Base-by-base conservation (phyloP, 2,329 filamentous ascomycete genomes). In the Penicillium brasilianum region DNA sequence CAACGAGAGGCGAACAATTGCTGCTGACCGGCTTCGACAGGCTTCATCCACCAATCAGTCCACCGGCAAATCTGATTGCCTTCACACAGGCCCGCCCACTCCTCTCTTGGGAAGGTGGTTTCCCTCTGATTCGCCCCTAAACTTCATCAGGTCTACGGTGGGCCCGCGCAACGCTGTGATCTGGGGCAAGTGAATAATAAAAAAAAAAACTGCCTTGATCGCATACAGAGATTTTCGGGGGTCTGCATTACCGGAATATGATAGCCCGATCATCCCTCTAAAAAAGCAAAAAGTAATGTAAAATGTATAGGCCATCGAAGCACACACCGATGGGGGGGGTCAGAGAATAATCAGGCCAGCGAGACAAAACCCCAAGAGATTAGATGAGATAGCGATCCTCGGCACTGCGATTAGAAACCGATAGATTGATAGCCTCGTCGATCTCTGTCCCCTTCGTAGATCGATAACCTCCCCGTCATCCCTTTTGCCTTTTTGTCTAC, bases 11-110 rank as follows among this genome's bases (percentile, higher is more conserved):
- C 4, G 0, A 8, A 1, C 52, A n/a, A 74, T 69, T 67, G 56
- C 13, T 62, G 68, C 60, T 70, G 53, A 70, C 67, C 41, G 5
- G 6, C 13, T 28, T 36, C n/a, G 32, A 32, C 25, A 28, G 4
- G 2, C 1, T 0, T 0, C 5, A 14, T n/a, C 5, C 5, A 25
- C 73, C 70, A 76, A 74, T 76, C 34, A 68, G 0, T 3, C 5
- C 0, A 0, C 0, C 2, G 1, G 51, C 3, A 75, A 71, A 70
- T 60, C 59, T 66, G 72, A 66, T 75, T 75, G 69, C 71, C 71
- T 59, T 44, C 44, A 57, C 59, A 62, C 39, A 32, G 61, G 57
- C 60, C 65, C 67, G 59, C 66, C 56, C 54, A 11, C n/a, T 14
- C 50, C 69, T 57, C 37, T 55, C 59, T 54, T 62, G 53, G 70